Evolutionary conservation across 1,284 basidiomycete species (phyloP), one percentile per base, ranked within the genome.

Genomic region (Tylopilus orsonianus): DNA sequence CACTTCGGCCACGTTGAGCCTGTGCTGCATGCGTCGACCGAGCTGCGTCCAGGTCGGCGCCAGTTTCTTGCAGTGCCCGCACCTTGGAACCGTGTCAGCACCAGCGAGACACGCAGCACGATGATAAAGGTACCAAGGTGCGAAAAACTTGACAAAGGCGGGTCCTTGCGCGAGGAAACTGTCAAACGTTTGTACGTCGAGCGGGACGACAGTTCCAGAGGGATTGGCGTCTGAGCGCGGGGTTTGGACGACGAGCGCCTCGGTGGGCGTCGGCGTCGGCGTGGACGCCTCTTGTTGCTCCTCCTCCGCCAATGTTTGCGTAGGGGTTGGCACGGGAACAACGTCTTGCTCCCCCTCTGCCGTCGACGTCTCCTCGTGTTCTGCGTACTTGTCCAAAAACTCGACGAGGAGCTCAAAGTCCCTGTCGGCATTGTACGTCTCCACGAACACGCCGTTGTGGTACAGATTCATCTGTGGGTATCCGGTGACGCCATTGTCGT

Each of bases 61-160:
- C 2, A 95, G 77, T 60, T 90, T 89, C 72, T 94, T 93, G 77
- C 93, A 95, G 71, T 96, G 93, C 2, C 88, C 86, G 65, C 93
- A 95, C 82, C 81, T 79, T 41, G 19, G 23, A 42, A 23, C 2
- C 18, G 22, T 2, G 41, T 40, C 26, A 53, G 22, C 46, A 36
- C 5, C 34, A 23, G 20, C 8, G 16, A 33, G 13, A 30, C 8
- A 44, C 2, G 41, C 16, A 27, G 3, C 14, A 24, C 16, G n/a
- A 29, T 2, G 14, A n/a, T n/a, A 20, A 24, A 14, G 8, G 13
- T 59, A 82, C 93, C 93, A 95, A 0, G 93, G 93, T 0, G 92
- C 93, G 62, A 80, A 96, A 72, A 90, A 97, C 65, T 97, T 95
- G 70, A 95, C 77, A 58, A 96, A 90, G 0, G 83, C 73, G 0